Evolutionary conservation across 371 early-diverging fungal genomes (phyloP).

Genomic region (Caulochytrium protostelioides): DNA sequence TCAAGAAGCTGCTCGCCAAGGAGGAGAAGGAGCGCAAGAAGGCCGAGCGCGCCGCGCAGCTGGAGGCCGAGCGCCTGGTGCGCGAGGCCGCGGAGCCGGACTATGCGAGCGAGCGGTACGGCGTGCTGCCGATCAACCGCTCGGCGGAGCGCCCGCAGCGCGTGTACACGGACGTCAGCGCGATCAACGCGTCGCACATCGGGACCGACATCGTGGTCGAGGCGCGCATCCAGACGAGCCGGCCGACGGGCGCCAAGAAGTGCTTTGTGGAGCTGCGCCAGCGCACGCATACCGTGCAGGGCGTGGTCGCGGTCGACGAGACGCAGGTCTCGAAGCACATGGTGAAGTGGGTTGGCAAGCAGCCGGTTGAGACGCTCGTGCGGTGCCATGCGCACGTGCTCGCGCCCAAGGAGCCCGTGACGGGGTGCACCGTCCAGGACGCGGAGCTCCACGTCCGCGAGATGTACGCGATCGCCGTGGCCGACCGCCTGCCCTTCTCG

Average conservation of each 20-base stretch:
- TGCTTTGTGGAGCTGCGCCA: slow-evolving; percentile 85
- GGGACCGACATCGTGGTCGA: background rate
- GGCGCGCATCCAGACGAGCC: slow-evolving; percentile 74
- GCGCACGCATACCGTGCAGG: slow-evolving; percentile 69
- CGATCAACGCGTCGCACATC: slow-evolving; percentile 25
- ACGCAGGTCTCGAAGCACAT: slow-evolving; percentile 71
- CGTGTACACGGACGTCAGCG: slow-evolving; percentile 18
- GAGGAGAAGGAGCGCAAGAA: slow-evolving; percentile 64
- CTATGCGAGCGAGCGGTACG: slow-evolving; percentile 62
- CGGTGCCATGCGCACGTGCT: slow-evolving; percentile 57
- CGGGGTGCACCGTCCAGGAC: slow-evolving; percentile 75
- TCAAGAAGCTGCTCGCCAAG: slow-evolving; percentile 83
- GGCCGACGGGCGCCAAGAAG: slow-evolving; percentile 50
- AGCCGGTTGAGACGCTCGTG: slow-evolving; percentile 75
- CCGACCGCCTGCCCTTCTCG: slow-evolving; percentile 73
- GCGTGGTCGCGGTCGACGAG: slow-evolving; percentile 46
- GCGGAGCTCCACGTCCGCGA: slow-evolving; percentile 43
- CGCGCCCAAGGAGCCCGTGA: slow-evolving; percentile 59
- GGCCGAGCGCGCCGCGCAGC: slow-evolving; percentile 30
- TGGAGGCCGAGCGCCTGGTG: background rate
- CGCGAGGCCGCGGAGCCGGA: slow-evolving; percentile 31
- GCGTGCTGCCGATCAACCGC: slow-evolving; percentile 68
- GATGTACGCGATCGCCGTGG: slow-evolving; percentile 57
- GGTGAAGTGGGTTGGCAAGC: slow-evolving; percentile 62
- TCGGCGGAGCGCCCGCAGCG: slow-evolving; percentile 38